These are phyloP conservation scores for Arthrobotrys pseudoclavata DNA, from an alignment of 2,329 filamentous ascomycete species.

Conservation along the genomic window DNA sequence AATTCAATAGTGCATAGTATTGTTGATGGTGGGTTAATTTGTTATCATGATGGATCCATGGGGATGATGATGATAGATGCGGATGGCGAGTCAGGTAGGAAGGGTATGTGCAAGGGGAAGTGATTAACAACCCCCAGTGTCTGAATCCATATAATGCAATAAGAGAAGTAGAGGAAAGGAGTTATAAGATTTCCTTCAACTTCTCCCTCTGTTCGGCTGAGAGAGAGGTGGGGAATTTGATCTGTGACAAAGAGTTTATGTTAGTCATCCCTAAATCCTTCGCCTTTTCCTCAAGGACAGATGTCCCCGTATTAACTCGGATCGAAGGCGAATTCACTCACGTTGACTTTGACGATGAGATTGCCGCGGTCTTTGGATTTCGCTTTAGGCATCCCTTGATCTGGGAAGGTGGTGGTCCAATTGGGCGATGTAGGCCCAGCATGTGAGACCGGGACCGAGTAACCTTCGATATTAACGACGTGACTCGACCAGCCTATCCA, in stretches of 20 bases:
- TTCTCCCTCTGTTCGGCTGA: constrained; percentile 83
- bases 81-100: background rate
- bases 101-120: constrained; percentile 19
- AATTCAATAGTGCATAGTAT: background rate
- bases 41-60: background rate
- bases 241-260: constrained; percentile 42
- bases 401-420: constrained; percentile 83
- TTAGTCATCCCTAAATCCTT: constrained; percentile 20
- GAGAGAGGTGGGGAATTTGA: constrained; percentile 81
- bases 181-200: constrained; percentile 79
- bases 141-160: constrained; percentile 13
- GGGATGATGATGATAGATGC: background rate
- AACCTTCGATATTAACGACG: constrained; percentile 93
- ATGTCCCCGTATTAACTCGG: background rate
- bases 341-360: constrained; percentile 89
- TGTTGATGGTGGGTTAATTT: background rate
- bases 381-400: constrained; percentile 91
- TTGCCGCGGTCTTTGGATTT: constrained; percentile 89
- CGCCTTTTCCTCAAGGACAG: background rate
- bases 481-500: constrained; percentile 80
- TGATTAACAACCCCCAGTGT: background rate
- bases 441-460: constrained; percentile 83
- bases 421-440: constrained; percentile 87
- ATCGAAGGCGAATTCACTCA: constrained; percentile 68
- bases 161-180: background rate